Evolutionary conservation across 257 asterid species (phyloP).

Genomic region (Orobanche coerulescens): DNA sequence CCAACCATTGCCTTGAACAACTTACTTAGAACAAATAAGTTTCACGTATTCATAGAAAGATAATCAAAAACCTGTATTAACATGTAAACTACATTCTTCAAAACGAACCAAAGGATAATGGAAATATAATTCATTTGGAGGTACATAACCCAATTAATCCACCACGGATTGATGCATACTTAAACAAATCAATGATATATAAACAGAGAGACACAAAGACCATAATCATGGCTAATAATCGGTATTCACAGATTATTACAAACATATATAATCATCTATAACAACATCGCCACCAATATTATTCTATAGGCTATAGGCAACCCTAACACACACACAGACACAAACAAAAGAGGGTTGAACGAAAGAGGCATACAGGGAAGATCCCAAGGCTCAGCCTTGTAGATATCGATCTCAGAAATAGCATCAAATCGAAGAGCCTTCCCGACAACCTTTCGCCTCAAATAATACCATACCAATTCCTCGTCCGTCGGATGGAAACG

Average conservation of each 20-base stretch:
- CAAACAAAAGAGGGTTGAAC: not conserved
- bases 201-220: not conserved
- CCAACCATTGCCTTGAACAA: not conserved
- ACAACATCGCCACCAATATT: not conserved
- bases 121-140: not conserved
- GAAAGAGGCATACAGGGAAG: constrained; percentile 52
- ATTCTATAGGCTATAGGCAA: not conserved
- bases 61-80: not conserved
- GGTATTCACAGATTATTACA: not conserved
- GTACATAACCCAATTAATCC: not conserved
- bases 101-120: not conserved
- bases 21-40: not conserved
- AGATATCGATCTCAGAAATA: constrained; percentile 75
- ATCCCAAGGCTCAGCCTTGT: constrained; percentile 95
- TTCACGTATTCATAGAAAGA: not conserved
- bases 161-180: not conserved
- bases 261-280: not conserved
- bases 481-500: constrained; percentile 94
- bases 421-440: constrained; percentile 57
- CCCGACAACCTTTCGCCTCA: constrained; percentile 56
- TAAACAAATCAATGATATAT: not conserved
- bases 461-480: constrained; percentile 73
- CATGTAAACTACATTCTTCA: not conserved
- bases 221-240: not conserved
- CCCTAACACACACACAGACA: not conserved